Evolutionary conservation across 495 filamentous ascomycete species (phyloP).

Genomic region (Tuber umbilicatum): DNA sequence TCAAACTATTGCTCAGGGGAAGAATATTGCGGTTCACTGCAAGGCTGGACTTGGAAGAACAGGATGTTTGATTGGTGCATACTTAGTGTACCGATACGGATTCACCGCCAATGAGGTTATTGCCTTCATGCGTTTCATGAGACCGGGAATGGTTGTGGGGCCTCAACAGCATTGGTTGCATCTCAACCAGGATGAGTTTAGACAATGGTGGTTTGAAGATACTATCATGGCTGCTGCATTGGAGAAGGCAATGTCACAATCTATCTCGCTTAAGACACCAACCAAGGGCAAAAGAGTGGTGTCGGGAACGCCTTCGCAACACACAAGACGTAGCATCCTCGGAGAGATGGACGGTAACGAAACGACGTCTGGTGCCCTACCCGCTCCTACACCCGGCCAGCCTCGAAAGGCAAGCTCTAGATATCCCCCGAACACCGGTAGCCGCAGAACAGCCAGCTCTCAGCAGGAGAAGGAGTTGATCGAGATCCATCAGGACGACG

Average conservation of each 20-base stretch:
- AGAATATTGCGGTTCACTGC: slow-evolving; percentile 93
- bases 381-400: slow-evolving; percentile 91
- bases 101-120: slow-evolving; percentile 98
- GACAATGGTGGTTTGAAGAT: slow-evolving; percentile 97
- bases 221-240: slow-evolving; percentile 56
- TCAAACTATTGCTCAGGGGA: slow-evolving; percentile 82
- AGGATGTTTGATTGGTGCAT: slow-evolving; percentile 91
- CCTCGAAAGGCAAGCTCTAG: slow-evolving; percentile 69
- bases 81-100: slow-evolving; percentile 95
- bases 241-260: slow-evolving; percentile 45
- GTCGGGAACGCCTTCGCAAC: slow-evolving; percentile 67
- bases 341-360: slow-evolving; percentile 85
- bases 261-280: slow-evolving; percentile 68
- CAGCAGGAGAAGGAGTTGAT: slow-evolving; percentile 19
- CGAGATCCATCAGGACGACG: slow-evolving; percentile 30
- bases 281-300: slow-evolving; percentile 56
- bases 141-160: slow-evolving; percentile 97
- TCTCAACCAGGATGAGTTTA: slow-evolving; percentile 90
- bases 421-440: slow-evolving; percentile 32
- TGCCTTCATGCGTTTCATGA: slow-evolving; percentile 99
- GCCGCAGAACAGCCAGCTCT: slow-evolving; percentile 16
- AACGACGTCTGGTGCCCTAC: slow-evolving; percentile 61
- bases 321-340: slow-evolving; percentile 70
- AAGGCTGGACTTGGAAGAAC: slow-evolving; percentile 97
- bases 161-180: slow-evolving; percentile 99